Base-by-base conservation (phyloP, 495 filamentous ascomycete genomes). In the Aspergillus wentii region DNA sequence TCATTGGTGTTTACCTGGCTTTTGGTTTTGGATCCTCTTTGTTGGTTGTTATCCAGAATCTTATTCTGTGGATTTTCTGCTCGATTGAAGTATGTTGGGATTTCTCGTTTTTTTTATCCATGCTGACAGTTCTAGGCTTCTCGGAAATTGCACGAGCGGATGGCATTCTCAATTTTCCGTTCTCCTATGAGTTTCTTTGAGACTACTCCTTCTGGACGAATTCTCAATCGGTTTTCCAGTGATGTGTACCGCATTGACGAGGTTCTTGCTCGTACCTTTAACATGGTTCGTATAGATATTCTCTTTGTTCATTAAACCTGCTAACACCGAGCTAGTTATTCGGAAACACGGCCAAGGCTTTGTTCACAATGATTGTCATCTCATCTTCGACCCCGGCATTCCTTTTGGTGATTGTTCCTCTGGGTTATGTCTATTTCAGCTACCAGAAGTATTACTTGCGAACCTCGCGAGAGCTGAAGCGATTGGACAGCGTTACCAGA, bases 181-280 rank as follows among this genome's bases (percentile, higher is more conserved):
- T 92, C 88, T 11, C 94, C 94, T 17, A 99, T 99, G 94, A 88
- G 78, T 49, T 99, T 99, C 64, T 99, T 99, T 49, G 94, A 99
- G 60, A 95, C 91, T 8, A 99, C 92, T 2, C 92, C 92, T n/a
- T 88, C 90, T 39, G 94, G 94, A 13, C 80, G 94, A 14, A 96
- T 99, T 49, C 71, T 99, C 27, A 99, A 99, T 56, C 75, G 94
- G 32, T 99, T 99, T 57, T 97, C 91, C 3, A 94, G 89, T 66
- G 90, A 98, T 64, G 85, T 98, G 42, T 98, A 98, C 62, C 80
- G 81, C 44, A 85, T 98, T 31, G 92, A 98, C 54, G 92, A 98
- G 64, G 86, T 97, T 27, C 75, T 98, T 48, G 92, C 91, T 18
- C 78, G 88, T 42, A 87, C 85, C 23, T 92, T 92, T 64, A 90